Conservation (phyloP, 1,284 basidiomycete genomes). For the Cerioporus squamosus region DNA sequence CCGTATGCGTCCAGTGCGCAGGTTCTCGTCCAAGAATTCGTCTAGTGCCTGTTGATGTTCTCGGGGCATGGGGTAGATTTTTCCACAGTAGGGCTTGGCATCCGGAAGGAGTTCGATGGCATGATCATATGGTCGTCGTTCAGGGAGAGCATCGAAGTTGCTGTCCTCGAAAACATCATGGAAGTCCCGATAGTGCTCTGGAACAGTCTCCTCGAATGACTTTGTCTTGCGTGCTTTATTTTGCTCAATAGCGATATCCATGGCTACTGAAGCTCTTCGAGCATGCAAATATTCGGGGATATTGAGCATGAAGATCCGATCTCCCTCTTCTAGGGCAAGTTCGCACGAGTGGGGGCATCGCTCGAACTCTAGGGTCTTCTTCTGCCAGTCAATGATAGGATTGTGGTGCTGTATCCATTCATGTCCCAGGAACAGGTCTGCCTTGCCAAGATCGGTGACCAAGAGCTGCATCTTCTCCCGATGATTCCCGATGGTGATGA, state of each 20-base stretch:
- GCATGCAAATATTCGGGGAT: background rate
- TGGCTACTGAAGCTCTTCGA: background rate
- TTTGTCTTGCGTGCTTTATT: background rate
- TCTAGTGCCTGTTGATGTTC: too few species aligned
- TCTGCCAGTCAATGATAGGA: background rate
- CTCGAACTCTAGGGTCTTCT: conserved; percentile 29
- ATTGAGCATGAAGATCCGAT: background rate
- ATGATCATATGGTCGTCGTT: too few species aligned
- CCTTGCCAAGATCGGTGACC: background rate
- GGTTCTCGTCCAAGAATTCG: too few species aligned
- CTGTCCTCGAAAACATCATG: too few species aligned
- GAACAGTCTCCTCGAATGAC: too few species aligned
- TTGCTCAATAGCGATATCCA: background rate
- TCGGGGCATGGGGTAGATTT: too few species aligned
- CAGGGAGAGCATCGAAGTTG: too few species aligned
- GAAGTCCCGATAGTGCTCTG: too few species aligned
- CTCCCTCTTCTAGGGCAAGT: background rate
- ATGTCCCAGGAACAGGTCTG: background rate
- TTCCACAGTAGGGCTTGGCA: too few species aligned
- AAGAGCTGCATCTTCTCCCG: background rate
- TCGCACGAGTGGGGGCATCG: background rate
- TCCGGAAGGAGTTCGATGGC: too few species aligned
- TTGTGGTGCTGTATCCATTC: background rate
- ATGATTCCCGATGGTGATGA: background rate
- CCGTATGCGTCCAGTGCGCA: too few species aligned